Conservation (phyloP, 2,329 filamentous ascomycete genomes). For the Hypoxylon sp. region DNA sequence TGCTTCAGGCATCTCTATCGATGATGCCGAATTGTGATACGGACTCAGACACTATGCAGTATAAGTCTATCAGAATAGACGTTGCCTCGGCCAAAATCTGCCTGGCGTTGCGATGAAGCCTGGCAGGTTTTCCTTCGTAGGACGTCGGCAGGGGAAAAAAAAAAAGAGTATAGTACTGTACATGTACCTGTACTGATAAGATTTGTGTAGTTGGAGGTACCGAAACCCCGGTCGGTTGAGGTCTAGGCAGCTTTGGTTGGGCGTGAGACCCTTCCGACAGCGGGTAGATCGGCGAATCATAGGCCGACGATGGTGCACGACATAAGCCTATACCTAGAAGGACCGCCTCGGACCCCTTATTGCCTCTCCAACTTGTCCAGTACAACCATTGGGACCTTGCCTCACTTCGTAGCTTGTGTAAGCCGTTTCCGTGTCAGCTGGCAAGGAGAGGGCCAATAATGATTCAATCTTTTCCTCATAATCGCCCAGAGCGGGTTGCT, state of each 20-base stretch:
- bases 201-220: slow-evolving; percentile 34
- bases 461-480: slow-evolving; percentile 17
- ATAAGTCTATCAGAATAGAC: slow-evolving; percentile 4
- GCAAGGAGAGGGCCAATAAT: slow-evolving; percentile 29
- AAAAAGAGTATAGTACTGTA: slow-evolving; percentile 8
- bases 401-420: slow-evolving; percentile 23
- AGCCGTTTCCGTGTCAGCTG: slow-evolving; percentile 35
- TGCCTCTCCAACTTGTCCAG: background rate
- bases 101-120: slow-evolving; percentile 24
- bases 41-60: slow-evolving; percentile 8
- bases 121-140: slow-evolving; percentile 20
- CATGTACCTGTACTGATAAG: slow-evolving; percentile 28
- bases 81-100: slow-evolving; percentile 16
- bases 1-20: slow-evolving; percentile 53
- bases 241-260: slow-evolving; percentile 30
- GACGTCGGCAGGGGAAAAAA: slow-evolving; percentile 26
- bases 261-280: slow-evolving; percentile 29
- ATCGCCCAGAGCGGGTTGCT: slow-evolving; percentile 18
- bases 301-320: slow-evolving; percentile 36
- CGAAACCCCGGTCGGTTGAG: slow-evolving; percentile 30
- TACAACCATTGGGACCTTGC: slow-evolving; percentile 21
- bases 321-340: slow-evolving; percentile 25
- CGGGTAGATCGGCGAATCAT: slow-evolving; percentile 44
- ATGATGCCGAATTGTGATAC: slow-evolving; percentile 28
- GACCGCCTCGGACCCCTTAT: slow-evolving; percentile 2